Evolutionary conservation across 352 stramenopile genomes (phyloP).

Genomic region (Thalassiosira mediterranea): DNA sequence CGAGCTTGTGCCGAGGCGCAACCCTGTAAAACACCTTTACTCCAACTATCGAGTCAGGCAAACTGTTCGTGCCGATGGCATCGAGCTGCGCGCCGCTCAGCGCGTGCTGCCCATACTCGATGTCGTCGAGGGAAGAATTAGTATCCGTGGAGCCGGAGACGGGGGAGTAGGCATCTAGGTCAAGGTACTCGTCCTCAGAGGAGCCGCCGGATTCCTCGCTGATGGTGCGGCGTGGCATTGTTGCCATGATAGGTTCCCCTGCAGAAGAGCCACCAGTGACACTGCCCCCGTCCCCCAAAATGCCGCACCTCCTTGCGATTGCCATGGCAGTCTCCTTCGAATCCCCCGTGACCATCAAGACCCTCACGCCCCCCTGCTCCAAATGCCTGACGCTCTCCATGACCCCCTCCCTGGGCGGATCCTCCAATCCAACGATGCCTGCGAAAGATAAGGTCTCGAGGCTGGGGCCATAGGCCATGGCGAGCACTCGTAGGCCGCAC

Average conservation of each 20-base stretch:
- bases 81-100: slow-evolving; percentile 97
- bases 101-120: slow-evolving; percentile 85
- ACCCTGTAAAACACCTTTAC: slow-evolving; percentile 97
- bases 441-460: too few species aligned
- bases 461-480: too few species aligned
- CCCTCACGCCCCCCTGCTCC: slow-evolving; percentile 94
- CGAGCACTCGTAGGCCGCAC: slow-evolving; percentile 96
- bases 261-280: too few species aligned
- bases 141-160: slow-evolving; percentile 42
- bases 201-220: too few species aligned
- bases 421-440: slow-evolving; percentile 97
- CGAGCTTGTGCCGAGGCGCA: slow-evolving; percentile 97
- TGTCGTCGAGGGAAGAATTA: slow-evolving; percentile 72
- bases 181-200: slow-evolving; percentile 19
- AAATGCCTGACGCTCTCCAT: slow-evolving; percentile 94
- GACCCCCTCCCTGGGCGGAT: slow-evolving; percentile 96
- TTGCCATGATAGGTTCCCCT: background rate
- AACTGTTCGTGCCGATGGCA: slow-evolving; percentile 88
- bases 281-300: slow-evolving; percentile 66
- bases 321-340: slow-evolving; percentile 97
- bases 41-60: slow-evolving; percentile 87
- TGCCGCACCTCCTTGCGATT: slow-evolving; percentile 94
- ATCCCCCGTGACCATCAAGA: slow-evolving; percentile 99
- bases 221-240: background rate
- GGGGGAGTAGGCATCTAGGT: background rate